These are phyloP conservation scores for Neonothopanus nambi DNA, from an alignment of 1,284 basidiomycete genomes.

Conservation along the genomic window DNA sequence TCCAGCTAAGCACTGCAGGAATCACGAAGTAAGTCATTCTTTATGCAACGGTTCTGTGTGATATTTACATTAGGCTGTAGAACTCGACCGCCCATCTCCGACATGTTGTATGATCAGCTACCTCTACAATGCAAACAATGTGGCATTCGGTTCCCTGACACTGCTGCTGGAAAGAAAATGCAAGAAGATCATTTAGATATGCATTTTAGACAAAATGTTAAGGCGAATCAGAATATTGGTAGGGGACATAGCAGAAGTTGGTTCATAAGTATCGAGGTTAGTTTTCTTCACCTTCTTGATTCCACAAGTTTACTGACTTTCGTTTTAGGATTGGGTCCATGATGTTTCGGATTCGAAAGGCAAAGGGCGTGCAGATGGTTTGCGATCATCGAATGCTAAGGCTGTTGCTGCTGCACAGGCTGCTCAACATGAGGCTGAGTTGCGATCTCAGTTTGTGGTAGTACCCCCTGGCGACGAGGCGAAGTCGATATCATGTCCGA, in stretches of 20 bases:
- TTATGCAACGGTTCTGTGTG: slow-evolving; percentile 2
- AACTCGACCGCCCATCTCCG: slow-evolving; percentile 58
- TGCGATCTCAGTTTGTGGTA: slow-evolving; percentile 80
- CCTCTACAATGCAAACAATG: slow-evolving; percentile 93
- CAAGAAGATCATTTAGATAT: slow-evolving; percentile 94
- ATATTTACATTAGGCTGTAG: slow-evolving; percentile 36
- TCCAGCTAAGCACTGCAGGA: slow-evolving; percentile 72
- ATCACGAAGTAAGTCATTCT: slow-evolving; percentile 62
- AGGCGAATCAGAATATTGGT: slow-evolving; percentile 81
- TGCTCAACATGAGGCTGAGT: slow-evolving; percentile 71
- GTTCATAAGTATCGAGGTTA: slow-evolving; percentile 84
- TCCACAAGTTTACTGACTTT: slow-evolving; percentile 20
- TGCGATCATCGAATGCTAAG: slow-evolving; percentile 51
- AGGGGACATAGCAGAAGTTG: slow-evolving; percentile 91
- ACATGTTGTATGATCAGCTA: slow-evolving; percentile 75
- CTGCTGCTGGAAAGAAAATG: slow-evolving; percentile 67
- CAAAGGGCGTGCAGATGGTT: slow-evolving; percentile 58
- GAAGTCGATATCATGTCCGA: slow-evolving; percentile 82
- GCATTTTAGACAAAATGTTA: slow-evolving; percentile 95
- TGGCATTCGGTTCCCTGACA: slow-evolving; percentile 83
- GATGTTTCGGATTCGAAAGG: slow-evolving; percentile 67
- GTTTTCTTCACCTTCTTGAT: slow-evolving; percentile 32
- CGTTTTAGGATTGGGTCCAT: slow-evolving; percentile 79
- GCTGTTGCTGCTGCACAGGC: slow-evolving; percentile 65
- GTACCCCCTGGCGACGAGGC: slow-evolving; percentile 87